phyloP scores from a whole-genome alignment of 192 early-diverging fungal genomes.

The Backusella sp. region DNA sequence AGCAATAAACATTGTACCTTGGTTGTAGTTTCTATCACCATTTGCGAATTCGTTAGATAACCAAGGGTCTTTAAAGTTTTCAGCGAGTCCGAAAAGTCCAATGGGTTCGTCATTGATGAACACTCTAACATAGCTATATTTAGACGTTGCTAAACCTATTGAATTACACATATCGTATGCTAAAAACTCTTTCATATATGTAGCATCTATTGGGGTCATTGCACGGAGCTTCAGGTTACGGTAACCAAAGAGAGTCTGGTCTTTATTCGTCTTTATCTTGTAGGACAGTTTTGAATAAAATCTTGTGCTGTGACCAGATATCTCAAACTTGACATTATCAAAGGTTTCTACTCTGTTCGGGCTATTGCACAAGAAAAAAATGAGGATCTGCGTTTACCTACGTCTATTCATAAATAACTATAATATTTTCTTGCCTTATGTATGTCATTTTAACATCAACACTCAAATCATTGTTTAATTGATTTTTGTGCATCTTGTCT shows the following conservation, averaged over 20 bases:
- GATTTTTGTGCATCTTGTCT: not conserved
- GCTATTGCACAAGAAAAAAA: not conserved
- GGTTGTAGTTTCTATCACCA: constrained; percentile 25
- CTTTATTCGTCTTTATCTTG: not conserved
- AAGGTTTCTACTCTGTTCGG: not conserved
- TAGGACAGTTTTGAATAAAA: not conserved
- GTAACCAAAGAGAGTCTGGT: not conserved
- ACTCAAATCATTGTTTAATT: not conserved
- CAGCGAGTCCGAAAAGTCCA: constrained; percentile 10
- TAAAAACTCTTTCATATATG: not conserved
- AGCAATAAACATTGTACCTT: not conserved
- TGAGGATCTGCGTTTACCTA: not conserved
- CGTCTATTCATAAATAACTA: not conserved
- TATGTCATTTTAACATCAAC: not conserved
- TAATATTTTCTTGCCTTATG: not conserved
- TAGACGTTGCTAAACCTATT: not conserved
- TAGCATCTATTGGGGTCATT: not conserved
- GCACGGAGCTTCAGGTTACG: constrained; percentile 1
- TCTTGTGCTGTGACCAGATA: not conserved
- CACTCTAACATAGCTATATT: not conserved
- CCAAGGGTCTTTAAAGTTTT: constrained; percentile 36
- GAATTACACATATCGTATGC: not conserved
- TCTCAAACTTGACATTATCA: not conserved
- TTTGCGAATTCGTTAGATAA: constrained; percentile 23
- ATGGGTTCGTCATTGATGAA: constrained; percentile 1